These are phyloP conservation scores for Calonectria pteridis DNA, from an alignment of 2,329 filamentous ascomycete genomes.

Conservation along the genomic window DNA sequence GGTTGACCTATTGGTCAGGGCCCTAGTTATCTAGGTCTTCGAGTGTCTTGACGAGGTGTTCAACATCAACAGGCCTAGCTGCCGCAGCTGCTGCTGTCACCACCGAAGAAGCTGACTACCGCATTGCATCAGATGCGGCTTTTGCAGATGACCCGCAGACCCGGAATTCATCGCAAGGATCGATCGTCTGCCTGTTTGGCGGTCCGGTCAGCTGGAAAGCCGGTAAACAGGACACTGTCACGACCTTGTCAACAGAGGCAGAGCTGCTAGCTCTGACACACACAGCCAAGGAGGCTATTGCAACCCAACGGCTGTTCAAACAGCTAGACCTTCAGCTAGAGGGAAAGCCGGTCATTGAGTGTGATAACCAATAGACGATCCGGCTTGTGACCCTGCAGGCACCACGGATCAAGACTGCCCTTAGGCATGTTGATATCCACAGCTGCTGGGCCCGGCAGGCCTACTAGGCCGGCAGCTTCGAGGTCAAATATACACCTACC, in stretches of 20 bases:
- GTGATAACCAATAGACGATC: background rate
- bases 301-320: background rate
- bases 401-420: conserved; percentile 1
- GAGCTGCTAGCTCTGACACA: conserved; percentile 1
- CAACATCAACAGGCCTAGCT: background rate
- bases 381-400: background rate
- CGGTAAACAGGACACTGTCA: background rate
- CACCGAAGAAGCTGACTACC: too few species aligned
- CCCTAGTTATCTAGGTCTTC: too few species aligned
- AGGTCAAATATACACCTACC: conserved; percentile 9
- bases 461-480: conserved; percentile 1
- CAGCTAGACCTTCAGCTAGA: conserved; percentile 5
- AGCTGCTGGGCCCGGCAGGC: conserved; percentile 15
- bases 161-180: background rate
- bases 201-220: conserved; percentile 7
- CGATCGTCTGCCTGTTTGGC: background rate
- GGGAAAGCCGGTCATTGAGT: background rate
- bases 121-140: background rate
- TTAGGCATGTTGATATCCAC: conserved; percentile 18
- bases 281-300: conserved; percentile 7
- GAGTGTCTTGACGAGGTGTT: background rate
- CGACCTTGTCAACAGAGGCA: background rate
- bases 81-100: too few species aligned
- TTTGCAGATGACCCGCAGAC: background rate
- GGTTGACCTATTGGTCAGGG: too few species aligned